Conservation (phyloP, 345 rosid genomes). For the Gossypium turneri region DNA sequence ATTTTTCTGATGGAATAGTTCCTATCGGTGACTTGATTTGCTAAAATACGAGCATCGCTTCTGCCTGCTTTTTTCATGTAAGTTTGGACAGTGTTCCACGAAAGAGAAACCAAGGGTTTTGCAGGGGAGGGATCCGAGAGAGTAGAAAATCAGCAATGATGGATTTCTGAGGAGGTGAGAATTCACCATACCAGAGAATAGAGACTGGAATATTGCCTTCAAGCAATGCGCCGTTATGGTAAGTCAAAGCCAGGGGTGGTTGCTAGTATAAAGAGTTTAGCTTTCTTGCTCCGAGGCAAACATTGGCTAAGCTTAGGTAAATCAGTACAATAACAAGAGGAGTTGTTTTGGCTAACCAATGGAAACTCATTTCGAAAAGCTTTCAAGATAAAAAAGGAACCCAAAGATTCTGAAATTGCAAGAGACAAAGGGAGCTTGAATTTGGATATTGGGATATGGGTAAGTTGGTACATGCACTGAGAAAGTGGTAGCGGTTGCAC, state of each 20-base stretch:
- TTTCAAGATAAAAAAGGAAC: not conserved
- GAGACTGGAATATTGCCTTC: conserved; percentile 30
- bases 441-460: conserved; percentile 5
- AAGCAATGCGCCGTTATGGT: conserved; percentile 34
- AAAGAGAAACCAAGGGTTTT: conserved; percentile 21
- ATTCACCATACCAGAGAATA: conserved; percentile 37
- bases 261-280: conserved; percentile 24
- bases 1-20: conserved; percentile 32
- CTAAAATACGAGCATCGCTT: conserved; percentile 12
- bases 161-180: conserved; percentile 32
- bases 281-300: conserved; percentile 20
- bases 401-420: not conserved
- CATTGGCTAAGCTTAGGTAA: conserved; percentile 6
- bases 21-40: conserved; percentile 22
- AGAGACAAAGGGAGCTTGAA: not conserved
- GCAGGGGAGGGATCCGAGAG: conserved; percentile 1
- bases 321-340: conserved; percentile 13
- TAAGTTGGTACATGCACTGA: conserved; percentile 20
- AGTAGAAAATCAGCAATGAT: conserved; percentile 30
- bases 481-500: conserved; percentile 9
- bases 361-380: conserved; percentile 14
- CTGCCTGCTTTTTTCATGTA: conserved; percentile 32
- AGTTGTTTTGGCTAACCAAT: not conserved
- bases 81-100: conserved; percentile 34
- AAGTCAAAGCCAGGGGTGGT: conserved; percentile 24